These are phyloP conservation scores for Fusarium sp. DNA, from an alignment of 2,329 filamentous ascomycete species.

Conservation along the genomic window DNA sequence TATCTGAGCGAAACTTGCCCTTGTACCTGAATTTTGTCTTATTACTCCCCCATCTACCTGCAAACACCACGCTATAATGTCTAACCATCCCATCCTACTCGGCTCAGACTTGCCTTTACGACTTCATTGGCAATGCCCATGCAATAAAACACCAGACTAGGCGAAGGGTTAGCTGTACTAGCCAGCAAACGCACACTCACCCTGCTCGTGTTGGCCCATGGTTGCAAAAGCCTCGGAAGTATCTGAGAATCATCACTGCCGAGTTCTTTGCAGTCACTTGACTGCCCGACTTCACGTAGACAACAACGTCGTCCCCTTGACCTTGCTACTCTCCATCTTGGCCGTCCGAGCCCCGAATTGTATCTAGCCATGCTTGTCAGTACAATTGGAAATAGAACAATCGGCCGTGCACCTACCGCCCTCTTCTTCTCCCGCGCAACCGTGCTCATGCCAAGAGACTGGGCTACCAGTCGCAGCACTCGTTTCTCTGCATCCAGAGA, in stretches of 20 bases:
- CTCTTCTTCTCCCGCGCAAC: slow-evolving; percentile 93
- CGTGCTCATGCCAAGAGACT: slow-evolving; percentile 75
- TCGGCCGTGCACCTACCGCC: slow-evolving; percentile 68
- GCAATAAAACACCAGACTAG: slow-evolving; percentile 33
- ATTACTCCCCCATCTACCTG: not conserved
- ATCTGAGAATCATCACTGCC: slow-evolving; percentile 81
- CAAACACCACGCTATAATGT: not conserved
- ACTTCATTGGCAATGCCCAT: slow-evolving; percentile 59
- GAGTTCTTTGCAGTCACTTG: slow-evolving; percentile 31
- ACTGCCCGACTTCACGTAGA: slow-evolving; percentile 50
- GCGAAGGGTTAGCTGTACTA: slow-evolving; percentile 56
- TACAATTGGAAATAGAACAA: not conserved
- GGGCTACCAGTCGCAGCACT: slow-evolving; percentile 81
- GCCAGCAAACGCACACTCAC: slow-evolving; percentile 62
- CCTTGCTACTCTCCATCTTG: slow-evolving; percentile 80
- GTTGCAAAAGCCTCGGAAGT: slow-evolving; percentile 72
- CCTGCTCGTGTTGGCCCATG: slow-evolving; percentile 32
- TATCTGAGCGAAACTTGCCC: not conserved
- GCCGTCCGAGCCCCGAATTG: slow-evolving; percentile 87
- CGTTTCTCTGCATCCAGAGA: slow-evolving; percentile 83
- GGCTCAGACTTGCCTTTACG: slow-evolving; percentile 77
- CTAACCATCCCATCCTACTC: not conserved
- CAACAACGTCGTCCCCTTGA: slow-evolving; percentile 76
- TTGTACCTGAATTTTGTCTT: not conserved
- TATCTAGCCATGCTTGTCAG: slow-evolving; percentile 62